These are phyloP conservation scores for Sungouiozyma intestinalis DNA, from an alignment of 805 yeast genomes.

Conservation along the genomic window DNA sequence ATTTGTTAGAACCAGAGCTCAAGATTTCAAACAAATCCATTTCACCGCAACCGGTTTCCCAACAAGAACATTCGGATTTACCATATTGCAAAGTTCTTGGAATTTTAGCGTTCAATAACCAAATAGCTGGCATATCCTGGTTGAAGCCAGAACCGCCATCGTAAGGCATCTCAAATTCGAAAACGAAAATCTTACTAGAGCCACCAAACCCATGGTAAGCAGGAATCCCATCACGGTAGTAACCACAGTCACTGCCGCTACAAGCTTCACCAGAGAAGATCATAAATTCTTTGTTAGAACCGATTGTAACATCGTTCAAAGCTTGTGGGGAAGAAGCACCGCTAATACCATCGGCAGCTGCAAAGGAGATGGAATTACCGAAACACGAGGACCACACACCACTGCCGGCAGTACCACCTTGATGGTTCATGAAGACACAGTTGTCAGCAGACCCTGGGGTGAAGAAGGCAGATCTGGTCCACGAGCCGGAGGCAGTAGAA, in stretches of 20 bases:
- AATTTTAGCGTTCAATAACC: conserved; percentile 90
- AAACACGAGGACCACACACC: conserved; percentile 81
- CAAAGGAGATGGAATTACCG: conserved; percentile 88
- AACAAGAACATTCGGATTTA: conserved; percentile 76
- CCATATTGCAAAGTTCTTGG: conserved; percentile 98
- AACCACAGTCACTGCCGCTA: conserved; percentile 62
- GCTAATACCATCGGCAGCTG: conserved; percentile 65
- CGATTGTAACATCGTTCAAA: conserved; percentile 55
- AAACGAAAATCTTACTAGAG: conserved; percentile 69
- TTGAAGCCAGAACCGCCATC: conserved; percentile 44
- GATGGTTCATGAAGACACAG: conserved; percentile 72
- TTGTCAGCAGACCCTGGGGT: conserved; percentile 62
- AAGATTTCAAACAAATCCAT: conserved; percentile 88
- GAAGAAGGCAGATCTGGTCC: conserved; percentile 73
- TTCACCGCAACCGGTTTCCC: conserved; percentile 97
- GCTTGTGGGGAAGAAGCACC: conserved; percentile 62
- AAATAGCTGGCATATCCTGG: conserved; percentile 95
- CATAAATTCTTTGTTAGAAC: conserved; percentile 68
- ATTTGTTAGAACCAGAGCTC: conserved; percentile 59
- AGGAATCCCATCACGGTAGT: conserved; percentile 74
- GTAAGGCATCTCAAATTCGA: conserved; percentile 90
- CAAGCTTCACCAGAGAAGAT: conserved; percentile 70
- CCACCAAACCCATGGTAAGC: conserved; percentile 95
- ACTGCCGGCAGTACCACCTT: conserved; percentile 75
- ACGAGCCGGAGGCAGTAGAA: conserved; percentile 39